Evolutionary conservation across 2,329 filamentous ascomycete species (phyloP).

Genomic region (Xylaria sp.): DNA sequence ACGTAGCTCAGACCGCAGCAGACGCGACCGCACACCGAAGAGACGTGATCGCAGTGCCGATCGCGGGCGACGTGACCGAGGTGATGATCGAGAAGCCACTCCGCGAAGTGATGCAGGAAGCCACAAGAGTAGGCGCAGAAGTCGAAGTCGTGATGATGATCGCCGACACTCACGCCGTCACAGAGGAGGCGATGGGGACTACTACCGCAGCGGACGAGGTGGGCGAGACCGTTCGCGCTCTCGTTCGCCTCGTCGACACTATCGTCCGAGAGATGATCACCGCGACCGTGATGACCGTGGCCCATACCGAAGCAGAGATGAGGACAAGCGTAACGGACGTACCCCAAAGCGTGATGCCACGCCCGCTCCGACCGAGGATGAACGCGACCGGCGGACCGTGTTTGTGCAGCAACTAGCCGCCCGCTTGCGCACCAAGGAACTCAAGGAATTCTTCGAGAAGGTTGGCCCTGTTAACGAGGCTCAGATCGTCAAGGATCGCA

Average conservation of each 20-base stretch:
- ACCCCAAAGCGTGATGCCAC: slow-evolving; percentile 47
- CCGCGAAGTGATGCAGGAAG: slow-evolving; percentile 72
- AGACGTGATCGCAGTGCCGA: slow-evolving; percentile 49
- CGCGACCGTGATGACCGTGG: slow-evolving; percentile 48
- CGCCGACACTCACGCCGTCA: slow-evolving; percentile 68
- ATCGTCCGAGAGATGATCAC: slow-evolving; percentile 52
- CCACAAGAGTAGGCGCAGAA: slow-evolving; percentile 75
- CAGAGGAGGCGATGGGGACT: slow-evolving; percentile 63
- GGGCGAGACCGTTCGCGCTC: slow-evolving; percentile 64
- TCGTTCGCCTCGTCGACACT: slow-evolving; percentile 61
- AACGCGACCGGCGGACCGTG: slow-evolving; percentile 91
- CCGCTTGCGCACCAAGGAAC: slow-evolving; percentile 82
- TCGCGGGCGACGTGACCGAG: slow-evolving; percentile 49
- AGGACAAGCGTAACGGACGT: slow-evolving; percentile 37
- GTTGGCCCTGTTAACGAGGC: slow-evolving; percentile 93
- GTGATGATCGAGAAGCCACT: slow-evolving; percentile 58
- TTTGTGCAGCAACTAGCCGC: slow-evolving; percentile 98
- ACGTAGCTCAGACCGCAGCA: slow-evolving; percentile 48
- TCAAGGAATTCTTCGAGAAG: slow-evolving; percentile 93
- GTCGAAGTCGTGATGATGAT: slow-evolving; percentile 71
- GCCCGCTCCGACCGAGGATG: slow-evolving; percentile 83
- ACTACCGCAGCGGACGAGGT: slow-evolving; percentile 55
- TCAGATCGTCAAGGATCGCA: slow-evolving; percentile 96
- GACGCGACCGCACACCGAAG: slow-evolving; percentile 49
- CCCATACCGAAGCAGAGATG: slow-evolving; percentile 50